Base-by-base conservation (phyloP, 331 rosid genomes). In the Telfairia occidentalis region DNA sequence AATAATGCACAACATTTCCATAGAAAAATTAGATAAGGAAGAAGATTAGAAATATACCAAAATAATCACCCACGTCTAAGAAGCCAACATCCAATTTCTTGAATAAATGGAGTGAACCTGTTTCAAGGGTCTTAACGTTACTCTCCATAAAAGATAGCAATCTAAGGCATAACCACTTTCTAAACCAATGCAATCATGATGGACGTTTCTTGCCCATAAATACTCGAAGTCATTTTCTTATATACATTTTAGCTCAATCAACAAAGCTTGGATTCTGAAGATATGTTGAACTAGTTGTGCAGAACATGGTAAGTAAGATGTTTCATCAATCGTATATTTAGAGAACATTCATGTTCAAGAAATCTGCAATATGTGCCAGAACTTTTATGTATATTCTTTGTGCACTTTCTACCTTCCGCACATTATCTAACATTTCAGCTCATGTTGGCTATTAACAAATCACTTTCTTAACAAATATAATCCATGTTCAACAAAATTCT, bases 91-190 rank as follows among this genome's bases (percentile, higher is more conserved):
- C 90, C 85, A 87, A 83, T n/a, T 65, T 61, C 77, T 81, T 54
- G 76, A 89, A 87, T 64, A 87, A 48, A 19, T 76, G 76, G 3
- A 79, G 10, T 3, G 96, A 74, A 83, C 96, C 96, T 89, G 89
- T 49, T 86, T 72, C 79, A 77, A 77, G 76, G 77, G 54, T 23
- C 45, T 45, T 2, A 37, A 71, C 43, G 77, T 85, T 81, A 84
- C 45, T 76, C 61, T 53, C 43, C 43, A 70, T 53, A 75, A 38
- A 35, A 46, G 40, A 43, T 54, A 38, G 30, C 42, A 75, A 75
- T 21, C 70, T 23, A 58, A 57, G 55, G 35, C 69, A 54, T 24
- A 12, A 28, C 26, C 18, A 58, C 12, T 64, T 24, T 26, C 50
- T 65, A 43, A 71, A 71, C 26, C 24, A 32, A 43, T 71, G 38